These are phyloP conservation scores for Pseudonitzschia pungens DNA, from an alignment of 108 stramenopile species.

Conservation along the genomic window DNA sequence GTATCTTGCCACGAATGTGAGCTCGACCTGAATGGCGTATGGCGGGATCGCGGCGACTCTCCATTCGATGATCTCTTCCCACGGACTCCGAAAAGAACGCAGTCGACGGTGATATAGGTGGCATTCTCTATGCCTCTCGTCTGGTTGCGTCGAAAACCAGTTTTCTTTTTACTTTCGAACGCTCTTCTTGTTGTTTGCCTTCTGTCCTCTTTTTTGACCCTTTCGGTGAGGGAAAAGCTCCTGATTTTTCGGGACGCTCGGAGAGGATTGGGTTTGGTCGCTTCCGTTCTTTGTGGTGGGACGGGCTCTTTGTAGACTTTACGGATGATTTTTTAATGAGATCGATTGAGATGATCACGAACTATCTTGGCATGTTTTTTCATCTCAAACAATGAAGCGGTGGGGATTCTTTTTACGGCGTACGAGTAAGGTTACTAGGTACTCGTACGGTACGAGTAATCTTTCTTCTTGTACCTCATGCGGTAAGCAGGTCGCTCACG, in stretches of 20 bases:
- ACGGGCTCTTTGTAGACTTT: neutral
- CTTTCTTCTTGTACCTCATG: too few relatives aligned
- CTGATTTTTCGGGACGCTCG: too few relatives aligned
- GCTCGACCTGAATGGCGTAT: slow-evolving; percentile 72
- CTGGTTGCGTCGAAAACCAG: neutral
- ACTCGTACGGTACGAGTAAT: too few relatives aligned
- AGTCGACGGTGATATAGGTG: neutral
- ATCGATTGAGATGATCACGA: too few relatives aligned
- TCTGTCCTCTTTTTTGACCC: too few relatives aligned
- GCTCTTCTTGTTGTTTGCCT: too few relatives aligned
- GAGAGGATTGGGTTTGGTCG: neutral
- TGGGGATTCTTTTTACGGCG: too few relatives aligned
- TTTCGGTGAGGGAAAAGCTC: too few relatives aligned
- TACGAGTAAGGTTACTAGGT: too few relatives aligned
- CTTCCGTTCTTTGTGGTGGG: neutral
- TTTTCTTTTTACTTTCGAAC: neutral
- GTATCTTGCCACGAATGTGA: slow-evolving; percentile 78
- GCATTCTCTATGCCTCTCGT: neutral
- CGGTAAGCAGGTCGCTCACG: too few relatives aligned
- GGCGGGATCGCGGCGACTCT: slow-evolving; percentile 22
- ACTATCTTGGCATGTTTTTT: too few relatives aligned
- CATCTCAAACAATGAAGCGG: too few relatives aligned
- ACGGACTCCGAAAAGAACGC: neutral
- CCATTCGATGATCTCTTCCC: neutral
- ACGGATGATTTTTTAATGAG: neutral